Conservation (phyloP, 2,329 filamentous ascomycete genomes). For the Neopestalotiopsis sp. region DNA sequence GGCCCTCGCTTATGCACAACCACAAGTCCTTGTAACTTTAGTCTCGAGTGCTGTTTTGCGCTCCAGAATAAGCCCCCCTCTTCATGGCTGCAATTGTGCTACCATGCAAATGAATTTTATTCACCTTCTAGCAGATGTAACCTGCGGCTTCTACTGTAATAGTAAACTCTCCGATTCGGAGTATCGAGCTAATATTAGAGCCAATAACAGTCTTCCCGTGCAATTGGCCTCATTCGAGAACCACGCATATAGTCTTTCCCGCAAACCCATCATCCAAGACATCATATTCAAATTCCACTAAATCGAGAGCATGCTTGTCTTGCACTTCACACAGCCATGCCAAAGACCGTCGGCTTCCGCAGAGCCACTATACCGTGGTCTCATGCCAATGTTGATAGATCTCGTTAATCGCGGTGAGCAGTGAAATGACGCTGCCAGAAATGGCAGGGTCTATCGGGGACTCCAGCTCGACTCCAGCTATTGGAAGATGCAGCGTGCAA, state of each 20-base stretch:
- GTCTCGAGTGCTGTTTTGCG: background rate
- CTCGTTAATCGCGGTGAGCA: background rate
- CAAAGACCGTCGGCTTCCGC: background rate
- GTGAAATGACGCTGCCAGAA: background rate
- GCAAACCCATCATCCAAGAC: no score
- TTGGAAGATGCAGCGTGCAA: background rate
- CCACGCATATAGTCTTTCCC: background rate
- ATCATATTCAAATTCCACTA: no score
- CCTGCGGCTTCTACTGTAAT: background rate
- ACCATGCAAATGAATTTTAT: background rate
- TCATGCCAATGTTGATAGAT: background rate
- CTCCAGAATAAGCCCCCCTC: background rate
- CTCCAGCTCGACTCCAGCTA: background rate
- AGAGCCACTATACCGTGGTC: background rate
- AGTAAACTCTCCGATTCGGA: background rate
- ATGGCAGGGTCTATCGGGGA: background rate
- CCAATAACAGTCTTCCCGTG: background rate
- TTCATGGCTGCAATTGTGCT: background rate
- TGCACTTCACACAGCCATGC: background rate
- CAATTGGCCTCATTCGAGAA: background rate
- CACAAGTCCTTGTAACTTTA: background rate
- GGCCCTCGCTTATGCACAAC: conserved; percentile 3
- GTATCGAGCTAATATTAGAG: background rate
- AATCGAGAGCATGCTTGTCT: background rate
- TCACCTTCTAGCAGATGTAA: background rate